Percentiles rank a stretch among this genome's conserved stretches.
phyloP scores from a whole-genome alignment of 2,329 filamentous ascomycete species.

The Paecilomyces fulvus region DNA sequence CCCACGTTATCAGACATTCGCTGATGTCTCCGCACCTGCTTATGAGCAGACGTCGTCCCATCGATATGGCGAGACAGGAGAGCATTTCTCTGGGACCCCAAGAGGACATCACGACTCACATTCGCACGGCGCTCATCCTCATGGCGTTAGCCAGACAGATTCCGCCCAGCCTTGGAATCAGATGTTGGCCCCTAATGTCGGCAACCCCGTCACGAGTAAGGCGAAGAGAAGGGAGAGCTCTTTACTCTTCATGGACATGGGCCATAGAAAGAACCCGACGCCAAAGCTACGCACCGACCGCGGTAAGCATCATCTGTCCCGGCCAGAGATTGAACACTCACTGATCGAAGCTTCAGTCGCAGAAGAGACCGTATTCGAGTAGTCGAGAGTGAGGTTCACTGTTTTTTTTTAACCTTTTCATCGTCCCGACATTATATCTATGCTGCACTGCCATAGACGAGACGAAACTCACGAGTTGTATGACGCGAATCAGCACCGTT shows the following conservation, averaged over 20 bases:
- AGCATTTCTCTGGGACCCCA: conserved; percentile 13
- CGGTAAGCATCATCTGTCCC: conserved; percentile 9
- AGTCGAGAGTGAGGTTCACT: neutral
- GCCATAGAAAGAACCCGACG: conserved; percentile 19
- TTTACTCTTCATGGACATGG: conserved; percentile 37
- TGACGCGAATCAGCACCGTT: conserved; percentile 21
- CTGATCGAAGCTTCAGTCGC: conserved; percentile 6
- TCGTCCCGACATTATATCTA: conserved; percentile 1
- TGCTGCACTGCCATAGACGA: conserved; percentile 6
- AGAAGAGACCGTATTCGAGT: conserved; percentile 10
- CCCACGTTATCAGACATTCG: conserved; percentile 57
- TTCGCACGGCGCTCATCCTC: conserved; percentile 19
- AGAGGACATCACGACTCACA: conserved; percentile 33
- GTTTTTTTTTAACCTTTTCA: neutral
- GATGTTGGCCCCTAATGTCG: conserved; percentile 30
- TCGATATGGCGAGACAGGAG: conserved; percentile 18
- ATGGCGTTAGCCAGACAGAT: conserved; percentile 15
- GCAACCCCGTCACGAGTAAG: conserved; percentile 31
- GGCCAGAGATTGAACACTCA: neutral
- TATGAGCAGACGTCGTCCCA: conserved; percentile 51
- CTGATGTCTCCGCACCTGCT: conserved; percentile 55
- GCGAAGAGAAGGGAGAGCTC: conserved; percentile 42
- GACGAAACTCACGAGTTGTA: conserved; percentile 20
- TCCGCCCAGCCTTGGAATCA: conserved; percentile 28
- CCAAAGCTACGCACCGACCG: conserved; percentile 14